Evolutionary conservation across 192 early-diverging fungal genomes (phyloP), one percentile per base, ranked within the genome.

Genomic region (Oehlia diaphana): DNA sequence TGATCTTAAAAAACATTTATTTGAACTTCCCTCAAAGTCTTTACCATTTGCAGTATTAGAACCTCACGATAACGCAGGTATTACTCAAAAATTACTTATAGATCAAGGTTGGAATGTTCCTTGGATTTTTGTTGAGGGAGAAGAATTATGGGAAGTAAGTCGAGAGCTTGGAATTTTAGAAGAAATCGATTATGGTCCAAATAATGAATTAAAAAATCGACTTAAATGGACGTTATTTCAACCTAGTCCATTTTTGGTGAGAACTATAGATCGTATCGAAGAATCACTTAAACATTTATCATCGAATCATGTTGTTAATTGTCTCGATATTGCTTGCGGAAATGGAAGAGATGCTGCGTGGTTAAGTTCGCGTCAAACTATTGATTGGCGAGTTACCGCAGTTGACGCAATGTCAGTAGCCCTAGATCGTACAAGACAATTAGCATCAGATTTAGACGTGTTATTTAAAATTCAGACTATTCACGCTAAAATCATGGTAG

Each of bases 291-390:
- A 21, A 6, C 21, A 9, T 7, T 4, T 21, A 65, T 42, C 31
- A 79, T 19, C n/a, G 16, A 58, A 58, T n/a, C 12, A 63, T n/a
- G 37, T 39, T 58, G 79, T 76, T 44, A 47, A 76, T 63, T 84
- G 81, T 31, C 72, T 87, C 7, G 86, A 87, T 77, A 35, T 87
- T 50, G 86, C 84, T 0, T 87, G 86, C 69, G 86, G 86, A 19
- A 79, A 80, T 23, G 86, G 86, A 10, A 63, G 86, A 14, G 86
- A 87, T 78, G 9, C 73, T 14, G 65, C 62, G 0, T 87, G 86
- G 86, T 35, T 87, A 8, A 71, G 83, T 62, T 28, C 74, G 4
- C 77, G 75, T 14, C 79, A 74, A 21, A 33, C 61, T 44, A 21
- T 65, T 63, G 62, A 77, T 28, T 85, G 86, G 86, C 50, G 44